Percentiles rank a stretch among this genome's conserved stretches.
These are phyloP conservation scores for Barbarea vulgaris DNA, from an alignment of 345 rosid species.

Conservation along the genomic window DNA sequence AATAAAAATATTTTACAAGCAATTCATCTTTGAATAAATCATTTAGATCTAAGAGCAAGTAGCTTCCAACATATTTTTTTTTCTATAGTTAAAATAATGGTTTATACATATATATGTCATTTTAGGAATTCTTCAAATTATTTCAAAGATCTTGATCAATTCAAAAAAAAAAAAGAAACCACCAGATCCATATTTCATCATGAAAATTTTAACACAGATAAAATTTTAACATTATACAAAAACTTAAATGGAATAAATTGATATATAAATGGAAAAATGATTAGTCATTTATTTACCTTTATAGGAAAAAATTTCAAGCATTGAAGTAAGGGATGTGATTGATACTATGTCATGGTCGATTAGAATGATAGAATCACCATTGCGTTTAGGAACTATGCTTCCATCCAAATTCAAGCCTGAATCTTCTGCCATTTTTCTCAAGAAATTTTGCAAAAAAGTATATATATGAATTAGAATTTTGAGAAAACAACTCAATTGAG, in stretches of 20 bases:
- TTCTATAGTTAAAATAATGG: background rate
- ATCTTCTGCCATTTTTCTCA: background rate
- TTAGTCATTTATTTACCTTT: background rate
- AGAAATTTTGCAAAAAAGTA: background rate
- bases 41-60: background rate
- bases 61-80: background rate
- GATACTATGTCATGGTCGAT: conserved; percentile 28
- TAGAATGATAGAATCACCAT: conserved; percentile 10
- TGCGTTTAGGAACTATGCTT: background rate
- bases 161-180: background rate
- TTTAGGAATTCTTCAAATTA: background rate
- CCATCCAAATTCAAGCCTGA: background rate
- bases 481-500: background rate
- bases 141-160: background rate
- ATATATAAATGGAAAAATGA: background rate
- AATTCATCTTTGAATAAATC: too few relatives aligned
- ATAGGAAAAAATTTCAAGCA: background rate
- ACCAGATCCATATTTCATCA: background rate
- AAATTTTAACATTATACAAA: background rate
- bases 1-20: too few relatives aligned
- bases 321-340: conserved; percentile 1
- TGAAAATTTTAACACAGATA: background rate
- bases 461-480: background rate
- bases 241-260: background rate
- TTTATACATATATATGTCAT: background rate